Conservation (phyloP, 495 filamentous ascomycete species). For the Hypoxylon intermedium region DNA sequence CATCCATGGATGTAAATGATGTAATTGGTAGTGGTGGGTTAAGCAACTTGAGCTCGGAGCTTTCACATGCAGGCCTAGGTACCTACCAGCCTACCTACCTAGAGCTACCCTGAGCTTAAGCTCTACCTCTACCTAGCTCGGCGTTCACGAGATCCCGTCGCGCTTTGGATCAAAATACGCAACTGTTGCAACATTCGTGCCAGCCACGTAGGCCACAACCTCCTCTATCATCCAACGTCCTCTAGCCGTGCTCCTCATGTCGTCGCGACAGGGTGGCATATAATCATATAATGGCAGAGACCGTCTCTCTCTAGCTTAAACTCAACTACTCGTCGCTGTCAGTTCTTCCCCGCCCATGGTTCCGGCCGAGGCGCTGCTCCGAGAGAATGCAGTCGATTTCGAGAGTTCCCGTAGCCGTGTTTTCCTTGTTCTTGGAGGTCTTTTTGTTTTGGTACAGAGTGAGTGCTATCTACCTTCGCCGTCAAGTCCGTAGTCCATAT, state of each 20-base stretch:
- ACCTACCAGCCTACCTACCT: background rate
- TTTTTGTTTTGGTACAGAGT: slow-evolving; percentile 70
- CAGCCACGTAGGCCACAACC: background rate
- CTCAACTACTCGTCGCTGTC: slow-evolving; percentile 7
- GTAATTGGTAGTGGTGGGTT: background rate
- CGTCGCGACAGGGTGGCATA: slow-evolving; percentile 18
- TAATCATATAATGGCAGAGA: slow-evolving; percentile 11
- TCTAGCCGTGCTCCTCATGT: background rate
- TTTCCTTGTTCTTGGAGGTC: slow-evolving; percentile 67
- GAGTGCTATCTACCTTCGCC: slow-evolving; percentile 31
- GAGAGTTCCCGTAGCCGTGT: slow-evolving; percentile 54
- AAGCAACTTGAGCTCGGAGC: background rate
- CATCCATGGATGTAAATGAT: background rate
- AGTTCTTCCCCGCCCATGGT: slow-evolving; percentile 15
- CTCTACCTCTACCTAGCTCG: slow-evolving; percentile 19
- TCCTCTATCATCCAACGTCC: background rate
- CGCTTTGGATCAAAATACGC: background rate
- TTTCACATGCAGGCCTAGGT: slow-evolving; percentile 19
- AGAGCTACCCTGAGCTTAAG: no score
- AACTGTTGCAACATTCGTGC: slow-evolving; percentile 2
- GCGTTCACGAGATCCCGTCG: background rate
- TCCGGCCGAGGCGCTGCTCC: slow-evolving; percentile 13
- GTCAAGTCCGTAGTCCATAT: background rate
- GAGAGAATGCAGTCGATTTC: slow-evolving; percentile 45
- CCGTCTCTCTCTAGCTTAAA: slow-evolving; percentile 9